Conservation (phyloP, 306 rosid genomes). For the Rosa persica region DNA sequence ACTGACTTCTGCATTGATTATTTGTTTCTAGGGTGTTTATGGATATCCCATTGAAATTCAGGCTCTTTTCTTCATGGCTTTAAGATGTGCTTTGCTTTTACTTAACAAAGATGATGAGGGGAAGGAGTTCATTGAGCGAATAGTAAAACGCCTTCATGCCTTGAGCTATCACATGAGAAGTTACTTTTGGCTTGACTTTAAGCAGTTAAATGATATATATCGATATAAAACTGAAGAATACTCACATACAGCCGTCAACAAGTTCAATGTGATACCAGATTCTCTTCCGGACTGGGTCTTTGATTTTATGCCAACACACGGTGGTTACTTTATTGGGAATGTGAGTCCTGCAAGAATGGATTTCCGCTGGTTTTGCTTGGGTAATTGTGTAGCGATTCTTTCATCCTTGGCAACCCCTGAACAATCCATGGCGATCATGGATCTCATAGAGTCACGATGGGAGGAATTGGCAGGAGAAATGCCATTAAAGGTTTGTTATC, state of each 20-base stretch:
- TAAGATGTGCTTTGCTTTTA: slow-evolving; percentile 79
- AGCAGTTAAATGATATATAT: slow-evolving; percentile 80
- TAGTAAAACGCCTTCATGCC: slow-evolving; percentile 72
- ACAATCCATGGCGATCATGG: slow-evolving; percentile 85
- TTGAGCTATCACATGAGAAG: slow-evolving; percentile 81
- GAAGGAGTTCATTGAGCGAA: slow-evolving; percentile 65
- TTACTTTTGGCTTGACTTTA: slow-evolving; percentile 87
- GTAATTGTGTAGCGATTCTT: slow-evolving; percentile 83
- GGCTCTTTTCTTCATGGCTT: slow-evolving; percentile 94
- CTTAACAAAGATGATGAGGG: slow-evolving; percentile 87
- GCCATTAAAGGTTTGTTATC: slow-evolving; percentile 91
- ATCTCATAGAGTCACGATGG: slow-evolving; percentile 88
- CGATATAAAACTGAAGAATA: slow-evolving; percentile 93
- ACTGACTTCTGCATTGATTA: slow-evolving; percentile 23
- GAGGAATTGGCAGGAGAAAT: slow-evolving; percentile 76
- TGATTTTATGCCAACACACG: slow-evolving; percentile 74
- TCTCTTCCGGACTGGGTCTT: slow-evolving; percentile 92
- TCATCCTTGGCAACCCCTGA: slow-evolving; percentile 88
- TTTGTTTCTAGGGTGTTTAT: slow-evolving; percentile 76
- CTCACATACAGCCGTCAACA: slow-evolving; percentile 90
- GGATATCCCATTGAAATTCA: slow-evolving; percentile 96
- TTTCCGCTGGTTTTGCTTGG: slow-evolving; percentile 87
- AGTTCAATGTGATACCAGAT: slow-evolving; percentile 87
- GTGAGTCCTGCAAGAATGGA: slow-evolving; percentile 93
- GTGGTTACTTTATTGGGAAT: slow-evolving; percentile 91